phyloP scores from a whole-genome alignment of 1,284 basidiomycete genomes.

The Cutaneotrichosporon arboriforme region DNA sequence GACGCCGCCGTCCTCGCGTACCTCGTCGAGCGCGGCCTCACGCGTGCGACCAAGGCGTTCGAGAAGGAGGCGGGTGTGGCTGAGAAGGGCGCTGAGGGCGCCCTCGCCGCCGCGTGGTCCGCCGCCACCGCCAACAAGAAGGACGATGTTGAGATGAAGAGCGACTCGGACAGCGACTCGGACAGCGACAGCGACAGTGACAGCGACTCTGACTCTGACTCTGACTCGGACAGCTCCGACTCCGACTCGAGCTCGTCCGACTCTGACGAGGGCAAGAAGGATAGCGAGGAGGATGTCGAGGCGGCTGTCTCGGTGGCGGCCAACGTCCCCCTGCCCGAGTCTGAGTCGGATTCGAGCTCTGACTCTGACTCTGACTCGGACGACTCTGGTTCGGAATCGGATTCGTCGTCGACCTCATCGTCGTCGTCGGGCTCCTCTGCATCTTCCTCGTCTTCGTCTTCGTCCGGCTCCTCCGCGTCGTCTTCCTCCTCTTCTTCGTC shows the following conservation, averaged over 20 bases:
- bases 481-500: constrained; percentile 13
- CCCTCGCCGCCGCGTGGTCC: constrained; percentile 33
- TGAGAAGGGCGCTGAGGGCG: constrained; percentile 14
- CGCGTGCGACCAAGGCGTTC: constrained; percentile 43
- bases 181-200: constrained; percentile 14
- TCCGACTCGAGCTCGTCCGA: constrained; percentile 15
- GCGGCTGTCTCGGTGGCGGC: not conserved
- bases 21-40: constrained; percentile 40
- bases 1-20: constrained; percentile 46
- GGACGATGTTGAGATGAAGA: constrained; percentile 25
- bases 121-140: not conserved
- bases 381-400: constrained; percentile 14
- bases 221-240: constrained; percentile 15
- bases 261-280: constrained; percentile 5
- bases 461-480: constrained; percentile 5
- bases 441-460: not conserved
- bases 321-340: constrained; percentile 2
- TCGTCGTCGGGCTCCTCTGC: constrained; percentile 3
- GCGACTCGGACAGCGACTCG: constrained; percentile 17
- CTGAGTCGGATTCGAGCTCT: constrained; percentile 11
- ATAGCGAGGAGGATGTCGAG: not conserved
- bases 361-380: constrained; percentile 18
- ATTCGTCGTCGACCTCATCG: constrained; percentile 16
- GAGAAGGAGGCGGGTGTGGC: constrained; percentile 42
- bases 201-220: constrained; percentile 16